Evolutionary conservation across 768 basidiomycete genomes (phyloP), one percentile per base, ranked within the genome.

Genomic region (Suillus subluteus): DNA sequence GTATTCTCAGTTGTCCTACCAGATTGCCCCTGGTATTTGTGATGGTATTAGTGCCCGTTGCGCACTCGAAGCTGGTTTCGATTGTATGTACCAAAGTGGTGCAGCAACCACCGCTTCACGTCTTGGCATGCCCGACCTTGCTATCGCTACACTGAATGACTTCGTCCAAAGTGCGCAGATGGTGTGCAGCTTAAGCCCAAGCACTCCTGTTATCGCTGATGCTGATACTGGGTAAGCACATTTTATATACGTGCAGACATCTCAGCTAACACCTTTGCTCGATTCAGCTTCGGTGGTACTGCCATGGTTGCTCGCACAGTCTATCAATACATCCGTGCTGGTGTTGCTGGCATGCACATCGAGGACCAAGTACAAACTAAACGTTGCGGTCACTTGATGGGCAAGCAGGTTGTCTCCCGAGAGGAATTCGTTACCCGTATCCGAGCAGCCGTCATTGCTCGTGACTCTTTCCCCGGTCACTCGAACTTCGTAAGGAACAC

Each of bases 291-390:
- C 68, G 91, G 91, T 69, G 91, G 91, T 21, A 87, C 90, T 2
- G 85, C 86, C 12, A 92, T 88, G 82, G 86, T 92, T 37, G 89
- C 89, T 13, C 89, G 91, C 46, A 92, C 91, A 3, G 88, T 93
- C 12, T 83, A 79, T n/a, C 86, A 90, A 74, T 92, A 92, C 67
- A 84, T 79, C 5, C 83, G 84, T 56, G 86, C 89, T 16, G 91
- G 91, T 37, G 86, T 92, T 26, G 91, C 91, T 21, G 91, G 81
- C 4, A 82, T 91, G 71, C 91, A 93, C 74, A 92, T 93, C 46
- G 91, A 93, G 76, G 91, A 92, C 72, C 91, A 93, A 77, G 90
- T 92, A 1, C 91, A 92, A 74, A 92, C 90, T 1, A 92, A 92
- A 76, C 74, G 91, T 64, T 93, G 91, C 67, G 91, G 92, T 1